Conservation (phyloP, 2,329 filamentous ascomycete genomes). For the Xylariaceae sp. region DNA sequence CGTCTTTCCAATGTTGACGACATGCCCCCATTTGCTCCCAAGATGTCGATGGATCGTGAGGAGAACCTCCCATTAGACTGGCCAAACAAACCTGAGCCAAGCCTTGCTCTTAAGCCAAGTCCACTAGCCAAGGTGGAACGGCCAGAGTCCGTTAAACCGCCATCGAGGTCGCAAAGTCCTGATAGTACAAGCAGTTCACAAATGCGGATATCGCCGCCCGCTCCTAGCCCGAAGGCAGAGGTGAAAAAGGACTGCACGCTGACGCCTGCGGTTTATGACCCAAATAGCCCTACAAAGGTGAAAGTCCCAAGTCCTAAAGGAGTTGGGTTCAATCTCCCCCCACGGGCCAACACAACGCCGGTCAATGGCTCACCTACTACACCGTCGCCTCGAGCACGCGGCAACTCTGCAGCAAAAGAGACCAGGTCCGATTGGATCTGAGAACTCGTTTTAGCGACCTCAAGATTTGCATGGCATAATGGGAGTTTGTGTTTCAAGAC, state of each 20-base stretch:
- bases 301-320: constrained; percentile 40
- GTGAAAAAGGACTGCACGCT: constrained; percentile 35
- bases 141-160: no score
- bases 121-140: constrained; percentile 23
- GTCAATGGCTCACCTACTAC: constrained; percentile 7
- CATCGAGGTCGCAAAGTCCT: constrained; percentile 12
- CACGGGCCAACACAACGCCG: constrained; percentile 21
- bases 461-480: no score
- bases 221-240: constrained; percentile 23
- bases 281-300: constrained; percentile 33
- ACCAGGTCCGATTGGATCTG: constrained; percentile 25
- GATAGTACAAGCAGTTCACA: constrained; percentile 4
- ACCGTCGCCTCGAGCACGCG: constrained; percentile 12
- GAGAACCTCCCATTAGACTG: constrained; percentile 36
- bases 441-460: background rate
- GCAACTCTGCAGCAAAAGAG: constrained; percentile 16
- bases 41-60: constrained; percentile 27
- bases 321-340: constrained; percentile 35
- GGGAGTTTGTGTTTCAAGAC: no score
- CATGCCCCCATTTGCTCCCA: constrained; percentile 35
- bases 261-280: constrained; percentile 50
- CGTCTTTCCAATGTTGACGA: constrained; percentile 59
- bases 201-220: constrained; percentile 32
- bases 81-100: constrained; percentile 19
- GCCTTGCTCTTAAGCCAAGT: constrained; percentile 23